phyloP scores from a whole-genome alignment of 2,329 filamentous ascomycete species.

The Magnaporthiopsis poae region DNA sequence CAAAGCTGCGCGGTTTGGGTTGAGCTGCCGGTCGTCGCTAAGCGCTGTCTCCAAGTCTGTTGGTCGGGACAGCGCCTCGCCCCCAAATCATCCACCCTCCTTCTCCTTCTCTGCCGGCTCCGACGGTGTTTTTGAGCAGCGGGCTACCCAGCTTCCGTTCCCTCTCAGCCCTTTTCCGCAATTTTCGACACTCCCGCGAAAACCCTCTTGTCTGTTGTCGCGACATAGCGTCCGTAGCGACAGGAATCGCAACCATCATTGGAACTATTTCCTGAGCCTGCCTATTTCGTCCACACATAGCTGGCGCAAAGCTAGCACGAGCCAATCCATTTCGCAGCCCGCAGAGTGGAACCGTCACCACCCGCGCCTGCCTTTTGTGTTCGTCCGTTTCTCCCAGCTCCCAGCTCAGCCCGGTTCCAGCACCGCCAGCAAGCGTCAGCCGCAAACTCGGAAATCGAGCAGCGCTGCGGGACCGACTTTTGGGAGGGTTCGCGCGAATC shows the following conservation, averaged over 20 bases:
- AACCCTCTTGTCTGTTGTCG: not conserved
- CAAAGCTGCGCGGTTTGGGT: not conserved
- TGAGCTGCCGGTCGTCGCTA: not conserved
- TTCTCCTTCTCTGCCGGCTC: not conserved
- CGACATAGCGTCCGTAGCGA: not conserved
- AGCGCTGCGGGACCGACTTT: not conserved
- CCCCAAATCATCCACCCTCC: not conserved
- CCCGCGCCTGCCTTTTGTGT: not conserved
- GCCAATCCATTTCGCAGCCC: not conserved
- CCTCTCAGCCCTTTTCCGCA: not conserved
- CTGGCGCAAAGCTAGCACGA: not conserved
- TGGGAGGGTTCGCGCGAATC: not conserved
- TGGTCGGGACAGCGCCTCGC: slow-evolving; percentile 3
- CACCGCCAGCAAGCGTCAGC: not conserved
- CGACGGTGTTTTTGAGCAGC: not conserved
- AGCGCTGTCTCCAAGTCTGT: not conserved
- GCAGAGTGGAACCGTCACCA: not conserved
- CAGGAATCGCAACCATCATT: not conserved
- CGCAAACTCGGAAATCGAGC: not conserved
- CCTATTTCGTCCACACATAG: no score
- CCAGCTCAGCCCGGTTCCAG: not conserved
- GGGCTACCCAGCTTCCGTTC: not conserved
- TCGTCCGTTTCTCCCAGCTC: not conserved
- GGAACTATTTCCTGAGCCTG: no score
- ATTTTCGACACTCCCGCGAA: not conserved